These are phyloP conservation scores for Gossypium lobatum DNA, from an alignment of 441 rosid genomes.

Conservation along the genomic window DNA sequence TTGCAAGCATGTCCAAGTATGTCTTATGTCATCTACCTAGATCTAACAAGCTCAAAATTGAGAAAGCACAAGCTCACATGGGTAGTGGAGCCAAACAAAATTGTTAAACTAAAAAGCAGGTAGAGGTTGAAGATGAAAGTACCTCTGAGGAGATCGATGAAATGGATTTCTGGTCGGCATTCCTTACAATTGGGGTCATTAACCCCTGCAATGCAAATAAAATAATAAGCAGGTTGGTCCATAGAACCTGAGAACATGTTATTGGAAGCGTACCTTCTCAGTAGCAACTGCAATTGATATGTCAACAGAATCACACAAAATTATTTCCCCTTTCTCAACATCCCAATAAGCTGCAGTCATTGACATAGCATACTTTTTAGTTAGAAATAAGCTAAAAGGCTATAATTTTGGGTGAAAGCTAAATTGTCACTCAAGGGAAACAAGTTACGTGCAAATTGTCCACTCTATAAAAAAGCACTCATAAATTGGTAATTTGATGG, in stretches of 20 bases:
- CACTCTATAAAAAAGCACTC: not conserved
- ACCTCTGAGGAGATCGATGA: slow-evolving; percentile 86
- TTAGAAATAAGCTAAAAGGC: slow-evolving; percentile 3
- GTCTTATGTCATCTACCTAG: not conserved
- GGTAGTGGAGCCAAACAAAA: not conserved
- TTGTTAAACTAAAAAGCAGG: not conserved
- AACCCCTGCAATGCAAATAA: slow-evolving; percentile 61
- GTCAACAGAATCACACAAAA: slow-evolving; percentile 69
- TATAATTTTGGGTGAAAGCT: not conserved
- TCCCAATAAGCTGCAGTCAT: slow-evolving; percentile 77
- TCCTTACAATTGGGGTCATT: slow-evolving; percentile 90
- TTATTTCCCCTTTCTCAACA: slow-evolving; percentile 61
- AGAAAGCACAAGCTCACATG: not conserved
- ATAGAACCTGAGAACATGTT: slow-evolving; percentile 9
- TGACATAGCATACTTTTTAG: slow-evolving; percentile 17
- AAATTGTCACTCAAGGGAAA: not conserved
- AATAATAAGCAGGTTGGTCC: slow-evolving; percentile 15
- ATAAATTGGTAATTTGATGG: not conserved
- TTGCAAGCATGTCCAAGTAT: not conserved
- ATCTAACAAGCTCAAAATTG: not conserved
- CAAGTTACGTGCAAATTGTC: not conserved
- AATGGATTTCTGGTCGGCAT: slow-evolving; percentile 92
- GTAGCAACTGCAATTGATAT: slow-evolving; percentile 97
- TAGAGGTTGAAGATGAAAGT: slow-evolving; percentile 11
- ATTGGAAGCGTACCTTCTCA: slow-evolving; percentile 63